These are phyloP conservation scores for Phytophthora hybrid DNA, from an alignment of 352 stramenopile genomes.

Conservation along the genomic window DNA sequence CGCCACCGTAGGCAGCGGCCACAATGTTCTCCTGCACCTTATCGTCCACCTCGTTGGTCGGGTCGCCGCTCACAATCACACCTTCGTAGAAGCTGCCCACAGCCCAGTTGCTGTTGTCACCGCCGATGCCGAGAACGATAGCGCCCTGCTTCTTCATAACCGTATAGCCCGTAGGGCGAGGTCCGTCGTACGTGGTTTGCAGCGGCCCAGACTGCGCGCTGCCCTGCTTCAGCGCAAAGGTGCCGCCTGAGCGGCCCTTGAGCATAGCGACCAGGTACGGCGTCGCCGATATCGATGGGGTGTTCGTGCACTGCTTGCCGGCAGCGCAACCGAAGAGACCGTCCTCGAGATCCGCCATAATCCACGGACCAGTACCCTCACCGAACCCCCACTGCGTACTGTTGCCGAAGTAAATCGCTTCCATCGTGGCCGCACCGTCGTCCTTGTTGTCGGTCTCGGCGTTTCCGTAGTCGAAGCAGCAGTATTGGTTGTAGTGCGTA, in stretches of 20 bases:
- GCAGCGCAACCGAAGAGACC: conserved; percentile 31
- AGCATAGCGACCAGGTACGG: conserved; percentile 32
- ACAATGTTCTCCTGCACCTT: conserved; percentile 30
- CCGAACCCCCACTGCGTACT: conserved; percentile 25
- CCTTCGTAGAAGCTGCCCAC: conserved; percentile 31
- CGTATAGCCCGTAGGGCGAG: conserved; percentile 29
- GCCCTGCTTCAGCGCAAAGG: conserved; percentile 33
- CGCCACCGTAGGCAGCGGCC: conserved; percentile 18
- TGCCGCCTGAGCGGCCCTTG: conserved; percentile 30
- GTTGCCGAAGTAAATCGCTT: conserved; percentile 32
- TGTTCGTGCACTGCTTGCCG: conserved; percentile 22
- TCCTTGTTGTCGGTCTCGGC: conserved; percentile 33
- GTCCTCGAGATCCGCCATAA: conserved; percentile 36
- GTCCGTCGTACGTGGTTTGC: conserved; percentile 32
- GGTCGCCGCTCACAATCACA: conserved; percentile 27
- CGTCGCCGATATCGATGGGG: conserved; percentile 9
- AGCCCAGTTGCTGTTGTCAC: conserved; percentile 33
- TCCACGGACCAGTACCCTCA: conserved; percentile 27
- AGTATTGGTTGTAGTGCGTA: conserved; percentile 30
- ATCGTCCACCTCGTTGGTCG: conserved; percentile 22
- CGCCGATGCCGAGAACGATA: conserved; percentile 32
- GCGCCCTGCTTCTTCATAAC: conserved; percentile 38
- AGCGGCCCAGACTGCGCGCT: conserved; percentile 22
- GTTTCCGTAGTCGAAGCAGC: conserved; percentile 39
- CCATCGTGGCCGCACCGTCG: conserved; percentile 31